phyloP scores from a whole-genome alignment of 768 basidiomycete genomes.

The Boletus reticulatus region DNA sequence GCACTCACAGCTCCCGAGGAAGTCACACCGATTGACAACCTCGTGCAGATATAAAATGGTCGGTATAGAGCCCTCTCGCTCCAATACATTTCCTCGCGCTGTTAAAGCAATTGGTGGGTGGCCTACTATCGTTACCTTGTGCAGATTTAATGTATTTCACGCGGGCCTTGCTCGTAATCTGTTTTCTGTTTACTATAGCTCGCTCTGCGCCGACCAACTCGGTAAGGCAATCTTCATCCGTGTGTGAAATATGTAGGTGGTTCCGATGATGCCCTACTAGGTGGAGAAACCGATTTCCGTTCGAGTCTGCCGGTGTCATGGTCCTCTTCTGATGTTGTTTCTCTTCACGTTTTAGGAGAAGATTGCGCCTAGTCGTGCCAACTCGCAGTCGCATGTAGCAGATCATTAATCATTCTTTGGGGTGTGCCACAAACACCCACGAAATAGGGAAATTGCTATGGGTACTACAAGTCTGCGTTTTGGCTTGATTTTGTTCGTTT shows the following conservation, averaged over 20 bases:
- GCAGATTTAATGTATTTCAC: neutral
- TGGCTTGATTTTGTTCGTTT: no score
- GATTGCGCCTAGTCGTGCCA: neutral
- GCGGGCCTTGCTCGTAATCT: neutral
- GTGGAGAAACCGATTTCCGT: neutral
- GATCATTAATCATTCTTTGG: no score
- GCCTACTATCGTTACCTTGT: neutral
- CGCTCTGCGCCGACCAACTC: neutral
- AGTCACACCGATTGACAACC: no score
- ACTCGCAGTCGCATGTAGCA: no score
- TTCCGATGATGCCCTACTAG: neutral
- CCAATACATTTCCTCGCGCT: neutral
- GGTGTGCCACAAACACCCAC: no score
- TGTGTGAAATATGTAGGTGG: neutral
- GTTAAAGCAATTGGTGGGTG: neutral
- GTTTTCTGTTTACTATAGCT: neutral
- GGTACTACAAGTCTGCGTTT: no score
- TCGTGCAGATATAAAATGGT: neutral
- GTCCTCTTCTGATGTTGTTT: neutral
- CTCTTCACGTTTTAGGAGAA: neutral
- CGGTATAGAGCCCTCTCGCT: neutral
- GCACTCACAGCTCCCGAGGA: no score
- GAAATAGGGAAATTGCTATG: no score
- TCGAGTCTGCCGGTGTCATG: no score
- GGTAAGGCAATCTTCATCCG: neutral